Conservation (phyloP, 352 stramenopile species). For the Phytopythium helicoides region DNA sequence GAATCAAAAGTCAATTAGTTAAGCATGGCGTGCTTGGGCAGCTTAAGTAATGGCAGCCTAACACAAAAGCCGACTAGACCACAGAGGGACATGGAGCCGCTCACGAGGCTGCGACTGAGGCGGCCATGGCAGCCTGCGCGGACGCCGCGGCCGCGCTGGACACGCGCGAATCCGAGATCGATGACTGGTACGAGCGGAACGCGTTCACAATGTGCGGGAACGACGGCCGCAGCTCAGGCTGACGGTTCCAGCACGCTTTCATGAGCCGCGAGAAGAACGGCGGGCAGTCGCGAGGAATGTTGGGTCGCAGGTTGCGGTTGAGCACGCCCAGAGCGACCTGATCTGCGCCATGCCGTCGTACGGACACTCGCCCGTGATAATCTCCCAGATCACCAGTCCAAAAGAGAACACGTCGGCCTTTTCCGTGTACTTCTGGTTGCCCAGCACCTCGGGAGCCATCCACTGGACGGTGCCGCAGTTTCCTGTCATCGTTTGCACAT, state of each 20-base stretch:
- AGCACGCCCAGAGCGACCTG: conserved; percentile 76
- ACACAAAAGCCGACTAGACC: too few species aligned
- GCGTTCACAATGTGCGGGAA: conserved; percentile 65
- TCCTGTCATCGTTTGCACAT: conserved; percentile 91
- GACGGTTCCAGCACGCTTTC: conserved; percentile 70
- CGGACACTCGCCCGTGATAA: conserved; percentile 86
- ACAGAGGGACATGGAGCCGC: conserved; percentile 23
- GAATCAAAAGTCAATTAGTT: too few species aligned
- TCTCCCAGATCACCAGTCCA: conserved; percentile 93
- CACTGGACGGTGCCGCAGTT: conserved; percentile 89
- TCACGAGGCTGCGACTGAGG: conserved; percentile 35
- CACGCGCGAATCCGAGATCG: conserved; percentile 42
- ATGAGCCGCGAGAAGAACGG: conserved; percentile 76
- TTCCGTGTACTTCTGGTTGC: conserved; percentile 92
- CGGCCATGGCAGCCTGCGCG: conserved; percentile 38
- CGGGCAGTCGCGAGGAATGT: conserved; percentile 60
- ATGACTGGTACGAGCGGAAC: conserved; percentile 40
- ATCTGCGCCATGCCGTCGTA: conserved; percentile 91
- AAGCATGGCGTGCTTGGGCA: too few species aligned
- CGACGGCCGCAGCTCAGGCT: conserved; percentile 65
- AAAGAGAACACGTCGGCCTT: conserved; percentile 94
- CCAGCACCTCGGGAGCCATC: conserved; percentile 88
- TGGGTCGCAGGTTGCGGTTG: conserved; percentile 71
- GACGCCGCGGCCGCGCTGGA: conserved; percentile 33
- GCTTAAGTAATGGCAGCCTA: too few species aligned